These are phyloP conservation scores for Bryum argenteum DNA, from an alignment of 225 moss, liverwort and hornwort genomes.

Conservation along the genomic window DNA sequence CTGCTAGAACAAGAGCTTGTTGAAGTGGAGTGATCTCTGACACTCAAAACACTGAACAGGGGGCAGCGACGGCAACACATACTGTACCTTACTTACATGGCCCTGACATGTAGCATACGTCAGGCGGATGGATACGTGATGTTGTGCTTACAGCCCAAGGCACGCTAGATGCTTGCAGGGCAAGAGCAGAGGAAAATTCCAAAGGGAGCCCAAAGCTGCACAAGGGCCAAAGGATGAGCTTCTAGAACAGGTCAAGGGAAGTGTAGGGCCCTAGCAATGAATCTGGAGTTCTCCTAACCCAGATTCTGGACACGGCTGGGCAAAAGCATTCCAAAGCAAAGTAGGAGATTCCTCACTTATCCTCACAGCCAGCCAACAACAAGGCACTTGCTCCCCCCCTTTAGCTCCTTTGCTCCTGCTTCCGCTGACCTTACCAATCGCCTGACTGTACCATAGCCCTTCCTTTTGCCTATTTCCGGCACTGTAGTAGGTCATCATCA, in stretches of 20 bases:
- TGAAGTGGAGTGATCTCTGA: too few relatives aligned
- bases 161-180: background rate
- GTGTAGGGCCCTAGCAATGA: background rate
- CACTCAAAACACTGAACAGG: too few relatives aligned
- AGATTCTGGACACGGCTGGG: background rate
- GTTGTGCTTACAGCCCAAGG: background rate
- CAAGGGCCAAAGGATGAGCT: constrained; percentile 22
- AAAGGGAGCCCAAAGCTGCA: background rate
- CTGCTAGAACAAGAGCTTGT: too few relatives aligned
- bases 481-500: too few relatives aligned
- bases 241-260: constrained; percentile 27
- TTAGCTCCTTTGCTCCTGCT: too few relatives aligned
- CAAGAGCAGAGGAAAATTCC: constrained; percentile 1
- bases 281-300: background rate
- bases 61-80: too few relatives aligned
- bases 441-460: too few relatives aligned
- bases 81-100: too few relatives aligned
- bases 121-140: too few relatives aligned
- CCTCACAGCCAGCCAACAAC: background rate
- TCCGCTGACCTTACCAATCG: too few relatives aligned
- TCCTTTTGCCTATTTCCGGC: too few relatives aligned
- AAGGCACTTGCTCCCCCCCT: background rate
- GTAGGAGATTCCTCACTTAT: background rate
- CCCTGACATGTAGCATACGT: too few relatives aligned
- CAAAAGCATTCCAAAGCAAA: background rate